phyloP scores from a whole-genome alignment of 2,329 filamentous ascomycete species.

The Botrytis aclada region DNA sequence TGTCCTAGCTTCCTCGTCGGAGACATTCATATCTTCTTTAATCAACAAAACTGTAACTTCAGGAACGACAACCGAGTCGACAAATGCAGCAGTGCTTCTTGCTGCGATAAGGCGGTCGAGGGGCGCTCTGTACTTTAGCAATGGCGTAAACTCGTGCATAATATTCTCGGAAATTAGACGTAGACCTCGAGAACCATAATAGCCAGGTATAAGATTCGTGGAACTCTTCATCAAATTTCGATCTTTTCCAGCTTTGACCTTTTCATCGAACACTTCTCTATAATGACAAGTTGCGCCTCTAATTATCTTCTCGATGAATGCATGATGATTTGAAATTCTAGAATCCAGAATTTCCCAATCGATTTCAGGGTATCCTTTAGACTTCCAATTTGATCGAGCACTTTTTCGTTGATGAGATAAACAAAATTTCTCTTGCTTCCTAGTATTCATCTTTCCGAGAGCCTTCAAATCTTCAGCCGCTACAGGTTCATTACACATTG shows the following conservation, averaged over 20 bases:
- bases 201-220: slow-evolving; percentile 63
- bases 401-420: slow-evolving; percentile 56
- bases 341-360: slow-evolving; percentile 61
- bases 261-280: slow-evolving; percentile 52
- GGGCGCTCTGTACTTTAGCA: slow-evolving; percentile 60
- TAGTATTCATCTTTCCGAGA: slow-evolving; percentile 54
- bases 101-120: slow-evolving; percentile 64
- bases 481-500: slow-evolving; percentile 63
- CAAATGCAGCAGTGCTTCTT: slow-evolving; percentile 64
- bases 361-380: slow-evolving; percentile 64
- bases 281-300: slow-evolving; percentile 56
- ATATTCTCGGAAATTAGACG: slow-evolving; percentile 69
- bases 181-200: slow-evolving; percentile 76
- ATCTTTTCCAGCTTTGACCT: slow-evolving; percentile 55
- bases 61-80: slow-evolving; percentile 74
- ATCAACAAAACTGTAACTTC: slow-evolving; percentile 59
- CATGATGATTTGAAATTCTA: slow-evolving; percentile 57
- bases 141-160: slow-evolving; percentile 55
- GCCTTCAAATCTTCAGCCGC: slow-evolving; percentile 52
- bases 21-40: slow-evolving; percentile 55
- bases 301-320: slow-evolving; percentile 57
- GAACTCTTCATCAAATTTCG: slow-evolving; percentile 57
- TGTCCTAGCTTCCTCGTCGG: slow-evolving; percentile 40
- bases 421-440: slow-evolving; percentile 62
- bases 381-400: slow-evolving; percentile 43